phyloP scores from a whole-genome alignment of 192 early-diverging fungal genomes.

The Phlyctochytrium planicorne region DNA sequence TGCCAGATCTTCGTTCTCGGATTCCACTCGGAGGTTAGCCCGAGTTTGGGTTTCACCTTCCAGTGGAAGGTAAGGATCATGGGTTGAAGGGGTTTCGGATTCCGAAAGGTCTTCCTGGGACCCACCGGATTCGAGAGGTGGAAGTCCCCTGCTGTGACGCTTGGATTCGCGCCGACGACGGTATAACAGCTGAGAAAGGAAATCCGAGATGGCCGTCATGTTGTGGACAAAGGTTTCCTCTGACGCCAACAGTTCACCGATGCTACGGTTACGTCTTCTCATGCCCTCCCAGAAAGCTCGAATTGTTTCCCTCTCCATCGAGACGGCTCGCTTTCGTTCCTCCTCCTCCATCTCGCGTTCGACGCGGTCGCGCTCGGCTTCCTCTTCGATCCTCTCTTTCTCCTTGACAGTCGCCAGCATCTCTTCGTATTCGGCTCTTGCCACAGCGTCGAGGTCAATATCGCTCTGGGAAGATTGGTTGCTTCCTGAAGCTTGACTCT shows the following conservation, averaged over 20 bases:
- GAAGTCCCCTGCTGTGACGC: slow-evolving; percentile 19
- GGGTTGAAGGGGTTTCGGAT: too few relatives aligned
- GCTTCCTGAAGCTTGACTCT: too few relatives aligned
- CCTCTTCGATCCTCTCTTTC: slow-evolving; percentile 21
- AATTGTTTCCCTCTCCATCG: background rate
- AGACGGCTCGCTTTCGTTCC: slow-evolving; percentile 10
- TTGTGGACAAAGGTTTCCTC: slow-evolving; percentile 33
- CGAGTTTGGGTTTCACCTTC: slow-evolving; percentile 12
- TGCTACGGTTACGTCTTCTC: slow-evolving; percentile 10
- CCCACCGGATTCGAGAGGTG: background rate
- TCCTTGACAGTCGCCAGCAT: slow-evolving; percentile 21
- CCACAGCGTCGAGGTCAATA: background rate
- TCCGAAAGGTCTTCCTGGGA: slow-evolving; percentile 1
- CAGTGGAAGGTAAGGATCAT: background rate
- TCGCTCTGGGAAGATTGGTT: background rate
- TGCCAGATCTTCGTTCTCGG: slow-evolving; percentile 21
- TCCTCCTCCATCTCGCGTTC: slow-evolving; percentile 14
- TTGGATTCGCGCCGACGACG: slow-evolving; percentile 29
- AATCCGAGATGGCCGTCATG: slow-evolving; percentile 23
- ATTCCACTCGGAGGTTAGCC: slow-evolving; percentile 14
- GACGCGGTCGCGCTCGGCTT: background rate
- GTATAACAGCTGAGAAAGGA: slow-evolving; percentile 17
- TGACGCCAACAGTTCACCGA: slow-evolving; percentile 2
- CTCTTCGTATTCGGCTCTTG: slow-evolving; percentile 23
- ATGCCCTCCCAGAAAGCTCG: slow-evolving; percentile 10